Base-by-base conservation (phyloP, 139 green algal genomes). In the Raphidocelis subcapitata region DNA sequence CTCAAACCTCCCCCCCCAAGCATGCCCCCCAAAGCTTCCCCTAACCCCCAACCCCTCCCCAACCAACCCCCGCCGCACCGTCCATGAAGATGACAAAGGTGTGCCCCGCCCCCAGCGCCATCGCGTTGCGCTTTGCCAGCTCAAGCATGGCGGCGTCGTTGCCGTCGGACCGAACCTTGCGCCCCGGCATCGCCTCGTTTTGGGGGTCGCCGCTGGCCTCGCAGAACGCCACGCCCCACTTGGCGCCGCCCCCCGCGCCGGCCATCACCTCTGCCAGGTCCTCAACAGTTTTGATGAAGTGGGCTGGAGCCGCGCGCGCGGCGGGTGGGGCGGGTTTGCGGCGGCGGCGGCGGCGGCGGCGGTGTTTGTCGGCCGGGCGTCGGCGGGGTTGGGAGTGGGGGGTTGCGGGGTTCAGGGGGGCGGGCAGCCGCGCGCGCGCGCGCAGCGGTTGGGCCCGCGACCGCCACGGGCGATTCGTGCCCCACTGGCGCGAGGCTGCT, bases 281-380 rank as follows among this genome's bases (percentile, higher is more conserved):
- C 21, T 81, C 77, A 24, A 81, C 77, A 5, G 72, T 83, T 63
- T 83, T 79, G 70, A 83, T 83, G 67, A 83, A 82, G 35, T 83
- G 72, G 1, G 72, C 65, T 76, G 69, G 23, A 29, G 52, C n/a
- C n/a, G n/a, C n/a, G n/a, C n/a, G n/a, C n/a, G n/a, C n/a, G n/a
- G n/a, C n/a, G n/a, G n/a, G n/a, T n/a, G n/a, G n/a, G n/a, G n/a
- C n/a, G n/a, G n/a, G n/a, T n/a, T n/a, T n/a, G n/a, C n/a, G 14
- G 46, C 14, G 18, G 35, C n/a, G 20, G 24, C 33, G 35, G 52
- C 16, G 29, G 29, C 15, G 26, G 26, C 26, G 55, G n/a, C 55
- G 26, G 26, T 29, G 24, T 5, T 35, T 12, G 10, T 5, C 26
- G 8, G 10, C 10, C 55, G 16, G 10, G 26, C 10, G 26, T 35